Conservation (phyloP, 2,329 filamentous ascomycete genomes). For the Helicocarpus griseus region DNA sequence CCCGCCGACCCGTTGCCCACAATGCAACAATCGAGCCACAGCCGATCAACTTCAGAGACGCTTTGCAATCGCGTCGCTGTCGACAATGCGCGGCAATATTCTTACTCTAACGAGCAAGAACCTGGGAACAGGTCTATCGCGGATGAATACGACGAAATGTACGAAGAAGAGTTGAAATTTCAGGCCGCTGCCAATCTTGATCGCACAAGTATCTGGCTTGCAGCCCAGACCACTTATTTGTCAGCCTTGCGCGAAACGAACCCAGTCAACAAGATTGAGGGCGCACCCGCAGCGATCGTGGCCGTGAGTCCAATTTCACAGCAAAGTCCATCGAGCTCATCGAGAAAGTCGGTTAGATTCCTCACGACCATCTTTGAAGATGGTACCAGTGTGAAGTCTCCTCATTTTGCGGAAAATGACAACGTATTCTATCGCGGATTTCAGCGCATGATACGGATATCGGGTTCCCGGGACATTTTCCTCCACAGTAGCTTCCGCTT, state of each 20-base stretch:
- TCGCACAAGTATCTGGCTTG: conserved; percentile 77
- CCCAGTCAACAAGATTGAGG: conserved; percentile 38
- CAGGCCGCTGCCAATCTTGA: conserved; percentile 65
- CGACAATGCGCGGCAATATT: neutral
- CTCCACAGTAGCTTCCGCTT: conserved; percentile 76
- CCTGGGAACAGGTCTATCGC: conserved; percentile 48
- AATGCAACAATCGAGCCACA: neutral
- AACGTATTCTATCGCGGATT: conserved; percentile 85
- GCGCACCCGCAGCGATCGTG: conserved; percentile 13
- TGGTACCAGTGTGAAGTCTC: conserved; percentile 31
- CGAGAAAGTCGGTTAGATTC: conserved; percentile 24
- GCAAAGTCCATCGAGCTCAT: conserved; percentile 11
- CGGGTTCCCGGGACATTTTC: conserved; percentile 64
- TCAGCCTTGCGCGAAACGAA: conserved; percentile 53
- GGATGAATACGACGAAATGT: conserved; percentile 64
- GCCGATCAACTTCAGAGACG: neutral
- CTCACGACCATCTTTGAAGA: conserved; percentile 27
- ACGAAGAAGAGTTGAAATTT: conserved; percentile 62
- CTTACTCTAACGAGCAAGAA: neutral
- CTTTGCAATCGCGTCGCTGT: neutral
- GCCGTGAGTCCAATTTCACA: conserved; percentile 15
- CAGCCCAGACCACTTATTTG: conserved; percentile 70
- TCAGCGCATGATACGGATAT: conserved; percentile 41
- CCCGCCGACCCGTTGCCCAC: conserved; percentile 14
- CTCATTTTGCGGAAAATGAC: conserved; percentile 47